phyloP scores from a whole-genome alignment of 192 early-diverging fungal species.

The Coemansia sp. region DNA sequence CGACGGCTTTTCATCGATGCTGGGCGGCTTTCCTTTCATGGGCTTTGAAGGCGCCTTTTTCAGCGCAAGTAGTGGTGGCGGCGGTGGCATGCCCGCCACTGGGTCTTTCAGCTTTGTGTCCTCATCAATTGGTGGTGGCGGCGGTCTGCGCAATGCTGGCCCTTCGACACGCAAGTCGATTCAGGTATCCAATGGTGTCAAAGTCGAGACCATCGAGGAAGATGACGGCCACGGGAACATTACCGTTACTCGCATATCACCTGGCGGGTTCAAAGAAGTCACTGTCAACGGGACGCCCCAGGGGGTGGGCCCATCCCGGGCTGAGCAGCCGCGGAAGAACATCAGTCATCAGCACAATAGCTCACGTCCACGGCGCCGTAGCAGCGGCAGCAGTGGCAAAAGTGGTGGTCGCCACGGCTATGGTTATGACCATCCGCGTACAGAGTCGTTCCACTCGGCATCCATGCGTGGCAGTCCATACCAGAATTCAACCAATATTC shows the following conservation, averaged over 20 bases:
- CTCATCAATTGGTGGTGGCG: slow-evolving; percentile 35
- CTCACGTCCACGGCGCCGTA: slow-evolving; percentile 12
- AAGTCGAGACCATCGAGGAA: slow-evolving; percentile 43
- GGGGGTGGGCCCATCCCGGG: not conserved
- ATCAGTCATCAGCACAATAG: slow-evolving; percentile 7
- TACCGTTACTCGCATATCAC: slow-evolving; percentile 43
- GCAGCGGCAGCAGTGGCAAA: slow-evolving; percentile 10
- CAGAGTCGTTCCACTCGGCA: slow-evolving; percentile 8
- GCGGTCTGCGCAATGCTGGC: slow-evolving; percentile 22
- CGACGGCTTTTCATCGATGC: slow-evolving; percentile 37
- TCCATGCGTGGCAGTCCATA: not conserved
- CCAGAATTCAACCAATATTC: slow-evolving; percentile 3
- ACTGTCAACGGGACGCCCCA: slow-evolving; percentile 48
- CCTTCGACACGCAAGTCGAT: slow-evolving; percentile 42
- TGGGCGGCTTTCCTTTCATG: slow-evolving; percentile 35
- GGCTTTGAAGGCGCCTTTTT: slow-evolving; percentile 32
- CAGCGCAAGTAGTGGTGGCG: slow-evolving; percentile 3
- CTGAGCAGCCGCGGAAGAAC: slow-evolving; percentile 14
- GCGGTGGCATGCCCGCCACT: slow-evolving; percentile 22
- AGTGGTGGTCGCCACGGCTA: slow-evolving; percentile 7
- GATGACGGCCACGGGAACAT: slow-evolving; percentile 47
- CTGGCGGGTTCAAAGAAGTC: slow-evolving; percentile 42
- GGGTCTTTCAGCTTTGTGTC: slow-evolving; percentile 55
- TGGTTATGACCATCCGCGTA: slow-evolving; percentile 6
- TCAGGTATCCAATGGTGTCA: slow-evolving; percentile 47